Percentiles rank a stretch among this genome's conserved stretches.
phyloP scores from a whole-genome alignment of 306 rosid species.

The Lupinus albus region DNA sequence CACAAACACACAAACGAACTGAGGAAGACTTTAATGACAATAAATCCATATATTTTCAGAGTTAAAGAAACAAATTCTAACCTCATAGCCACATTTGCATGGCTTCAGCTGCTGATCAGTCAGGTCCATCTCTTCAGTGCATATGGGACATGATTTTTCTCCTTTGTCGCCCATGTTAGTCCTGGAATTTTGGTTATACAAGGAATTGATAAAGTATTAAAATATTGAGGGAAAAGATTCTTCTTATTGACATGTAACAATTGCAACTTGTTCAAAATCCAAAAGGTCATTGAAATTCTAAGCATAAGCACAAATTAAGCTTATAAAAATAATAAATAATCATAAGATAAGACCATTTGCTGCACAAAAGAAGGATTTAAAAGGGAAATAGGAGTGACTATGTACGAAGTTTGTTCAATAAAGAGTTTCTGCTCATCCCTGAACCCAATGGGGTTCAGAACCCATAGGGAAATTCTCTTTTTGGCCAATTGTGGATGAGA shows the following conservation, averaged over 20 bases:
- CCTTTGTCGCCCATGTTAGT: constrained; percentile 50
- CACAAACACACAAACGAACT: not conserved
- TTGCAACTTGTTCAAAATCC: constrained; percentile 12
- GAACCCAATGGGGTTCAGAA: too few relatives aligned
- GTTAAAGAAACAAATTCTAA: constrained; percentile 27
- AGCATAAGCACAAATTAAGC: not conserved
- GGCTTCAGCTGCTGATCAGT: constrained; percentile 68
- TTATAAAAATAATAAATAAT: not conserved
- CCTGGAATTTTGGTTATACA: constrained; percentile 40
- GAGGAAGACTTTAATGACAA: not conserved
- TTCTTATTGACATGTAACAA: constrained; percentile 4
- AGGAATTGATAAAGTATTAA: constrained; percentile 7
- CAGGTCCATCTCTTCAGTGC: constrained; percentile 63
- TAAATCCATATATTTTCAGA: not conserved
- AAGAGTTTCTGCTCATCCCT: not conserved
- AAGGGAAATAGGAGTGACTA: not conserved
- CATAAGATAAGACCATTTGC: not conserved
- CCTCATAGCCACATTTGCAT: constrained; percentile 65
- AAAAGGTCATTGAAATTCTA: constrained; percentile 1
- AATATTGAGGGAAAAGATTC: not conserved
- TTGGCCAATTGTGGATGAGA: too few relatives aligned
- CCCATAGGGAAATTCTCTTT: too few relatives aligned
- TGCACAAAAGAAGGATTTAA: not conserved
- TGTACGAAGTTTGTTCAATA: not conserved
- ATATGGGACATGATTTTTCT: constrained; percentile 58